Conservation (phyloP, 2,329 filamentous ascomycete genomes). For the Chaetomiaceae sp. region DNA sequence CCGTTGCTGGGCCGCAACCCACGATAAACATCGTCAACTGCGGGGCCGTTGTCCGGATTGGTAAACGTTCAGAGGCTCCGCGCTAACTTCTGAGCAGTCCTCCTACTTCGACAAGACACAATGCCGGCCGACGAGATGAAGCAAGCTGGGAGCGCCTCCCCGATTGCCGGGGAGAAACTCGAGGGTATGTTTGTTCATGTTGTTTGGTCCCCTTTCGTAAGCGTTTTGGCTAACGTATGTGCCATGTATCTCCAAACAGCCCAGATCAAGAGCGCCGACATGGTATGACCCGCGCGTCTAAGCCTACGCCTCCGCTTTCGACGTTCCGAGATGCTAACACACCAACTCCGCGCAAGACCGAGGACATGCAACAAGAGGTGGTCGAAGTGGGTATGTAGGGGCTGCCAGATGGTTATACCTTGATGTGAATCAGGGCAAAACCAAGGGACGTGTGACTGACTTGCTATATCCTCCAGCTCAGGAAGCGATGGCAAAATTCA, state of each 20-base stretch:
- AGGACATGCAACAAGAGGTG: conserved; percentile 94
- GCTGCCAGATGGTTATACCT: background rate
- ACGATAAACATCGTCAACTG: background rate
- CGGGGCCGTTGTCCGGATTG: background rate
- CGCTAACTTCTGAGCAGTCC: conserved; percentile 1
- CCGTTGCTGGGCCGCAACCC: background rate
- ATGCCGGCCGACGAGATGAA: conserved; percentile 35
- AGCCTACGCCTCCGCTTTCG: conserved; percentile 9
- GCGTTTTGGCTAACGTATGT: conserved; percentile 16
- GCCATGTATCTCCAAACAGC: conserved; percentile 49
- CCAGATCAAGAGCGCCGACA: conserved; percentile 96
- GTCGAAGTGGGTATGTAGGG: conserved; percentile 85
- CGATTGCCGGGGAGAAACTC: conserved; percentile 66
- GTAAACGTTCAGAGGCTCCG: background rate
- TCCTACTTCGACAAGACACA: conserved; percentile 7
- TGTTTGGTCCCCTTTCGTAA: background rate
- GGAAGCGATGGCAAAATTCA: conserved; percentile 60
- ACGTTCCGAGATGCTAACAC: conserved; percentile 17
- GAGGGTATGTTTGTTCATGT: conserved; percentile 52
- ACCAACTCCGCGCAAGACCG: conserved; percentile 57
- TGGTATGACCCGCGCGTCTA: conserved; percentile 58
- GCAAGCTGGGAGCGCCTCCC: conserved; percentile 32
- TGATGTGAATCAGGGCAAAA: background rate
- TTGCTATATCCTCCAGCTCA: conserved; percentile 42
- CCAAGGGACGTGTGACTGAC: conserved; percentile 14